These are phyloP conservation scores for Colletotrichum navitas DNA, from an alignment of 2,329 filamentous ascomycete species.

Conservation along the genomic window DNA sequence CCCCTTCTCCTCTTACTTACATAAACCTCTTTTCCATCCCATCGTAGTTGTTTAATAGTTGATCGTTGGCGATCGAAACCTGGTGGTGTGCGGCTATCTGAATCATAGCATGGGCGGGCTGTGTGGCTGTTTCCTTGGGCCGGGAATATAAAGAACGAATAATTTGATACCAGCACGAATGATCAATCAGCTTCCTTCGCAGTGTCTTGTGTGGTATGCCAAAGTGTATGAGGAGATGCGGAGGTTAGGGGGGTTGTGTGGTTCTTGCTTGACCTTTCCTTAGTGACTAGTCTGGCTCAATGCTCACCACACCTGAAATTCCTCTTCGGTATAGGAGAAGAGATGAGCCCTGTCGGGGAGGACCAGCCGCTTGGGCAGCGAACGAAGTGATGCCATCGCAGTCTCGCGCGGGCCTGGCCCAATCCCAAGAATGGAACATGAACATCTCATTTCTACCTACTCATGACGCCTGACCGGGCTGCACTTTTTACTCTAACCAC, in stretches of 20 bases:
- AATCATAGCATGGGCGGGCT: not conserved
- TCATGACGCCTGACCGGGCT: constrained; percentile 43
- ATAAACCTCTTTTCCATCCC: not conserved
- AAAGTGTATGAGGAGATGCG: not conserved
- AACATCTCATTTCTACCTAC: constrained; percentile 42
- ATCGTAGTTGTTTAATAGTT: constrained; percentile 12
- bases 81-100: not conserved
- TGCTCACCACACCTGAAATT: not conserved
- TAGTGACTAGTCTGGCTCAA: too few relatives aligned
- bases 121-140: not conserved
- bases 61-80: not conserved
- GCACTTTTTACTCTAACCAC: constrained; percentile 42
- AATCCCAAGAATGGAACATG: constrained; percentile 19
- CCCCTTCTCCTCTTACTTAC: not conserved
- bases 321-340: not conserved
- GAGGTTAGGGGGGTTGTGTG: not conserved
- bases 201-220: not conserved
- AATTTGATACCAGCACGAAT: not conserved
- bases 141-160: not conserved
- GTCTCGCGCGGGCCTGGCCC: not conserved
- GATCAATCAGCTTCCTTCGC: not conserved
- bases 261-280: too few relatives aligned
- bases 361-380: not conserved
- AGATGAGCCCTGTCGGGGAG: not conserved
- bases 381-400: not conserved